Conservation (phyloP, 352 stramenopile genomes). For the Phytopythium aichiense region DNA sequence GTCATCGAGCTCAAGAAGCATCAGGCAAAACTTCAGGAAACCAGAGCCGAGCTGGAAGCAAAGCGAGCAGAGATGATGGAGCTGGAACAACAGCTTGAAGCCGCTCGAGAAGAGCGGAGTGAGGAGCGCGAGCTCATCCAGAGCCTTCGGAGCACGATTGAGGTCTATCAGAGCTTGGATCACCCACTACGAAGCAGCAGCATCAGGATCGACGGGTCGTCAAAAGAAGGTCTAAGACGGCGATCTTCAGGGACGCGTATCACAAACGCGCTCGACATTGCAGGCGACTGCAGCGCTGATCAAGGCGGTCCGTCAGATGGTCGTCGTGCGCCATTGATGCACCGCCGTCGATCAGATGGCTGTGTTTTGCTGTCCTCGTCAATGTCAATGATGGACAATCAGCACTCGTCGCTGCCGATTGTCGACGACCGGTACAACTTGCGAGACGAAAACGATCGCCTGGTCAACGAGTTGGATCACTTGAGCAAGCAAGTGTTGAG, state of each 20-base stretch:
- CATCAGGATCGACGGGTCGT: neutral
- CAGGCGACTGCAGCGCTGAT: neutral
- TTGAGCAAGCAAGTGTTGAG: slow-evolving; percentile 45
- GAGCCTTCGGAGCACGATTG: slow-evolving; percentile 52
- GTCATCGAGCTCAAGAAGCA: slow-evolving; percentile 49
- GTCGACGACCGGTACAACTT: slow-evolving; percentile 33
- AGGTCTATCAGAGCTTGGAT: slow-evolving; percentile 57
- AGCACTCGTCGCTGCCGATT: neutral
- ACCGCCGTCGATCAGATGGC: slow-evolving; percentile 21
- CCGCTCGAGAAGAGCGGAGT: slow-evolving; percentile 31
- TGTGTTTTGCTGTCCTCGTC: slow-evolving; percentile 9
- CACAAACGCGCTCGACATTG: neutral
- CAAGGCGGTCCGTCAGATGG: neutral
- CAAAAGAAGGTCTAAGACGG: neutral
- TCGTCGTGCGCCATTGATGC: slow-evolving; percentile 8
- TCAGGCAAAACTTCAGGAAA: slow-evolving; percentile 22
- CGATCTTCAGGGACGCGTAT: slow-evolving; percentile 4
- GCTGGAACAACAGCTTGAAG: slow-evolving; percentile 30
- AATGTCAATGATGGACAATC: slow-evolving; percentile 12
- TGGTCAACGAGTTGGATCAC: slow-evolving; percentile 33
- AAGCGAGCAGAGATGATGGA: slow-evolving; percentile 11
- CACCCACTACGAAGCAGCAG: slow-evolving; percentile 21
- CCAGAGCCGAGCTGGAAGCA: neutral
- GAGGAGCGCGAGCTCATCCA: slow-evolving; percentile 57
- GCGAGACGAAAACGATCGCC: slow-evolving; percentile 45